Evolutionary conservation across 257 asterid genomes (phyloP).

Genomic region (Solanum sejunctum): DNA sequence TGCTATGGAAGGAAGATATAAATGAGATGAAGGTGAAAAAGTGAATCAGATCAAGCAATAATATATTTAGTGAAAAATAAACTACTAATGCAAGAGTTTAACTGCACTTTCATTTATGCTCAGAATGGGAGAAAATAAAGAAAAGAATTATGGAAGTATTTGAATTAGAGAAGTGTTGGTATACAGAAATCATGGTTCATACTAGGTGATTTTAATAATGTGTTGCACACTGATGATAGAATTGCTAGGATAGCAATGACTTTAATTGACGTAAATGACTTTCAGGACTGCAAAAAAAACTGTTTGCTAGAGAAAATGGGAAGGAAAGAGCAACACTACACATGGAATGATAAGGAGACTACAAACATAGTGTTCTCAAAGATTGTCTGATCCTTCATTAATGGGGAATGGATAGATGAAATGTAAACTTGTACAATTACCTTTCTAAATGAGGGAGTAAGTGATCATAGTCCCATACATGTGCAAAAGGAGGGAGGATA

Average conservation of each 20-base stretch:
- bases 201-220: neutral
- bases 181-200: neutral
- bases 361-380: neutral
- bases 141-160: neutral
- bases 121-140: neutral
- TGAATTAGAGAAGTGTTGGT: neutral
- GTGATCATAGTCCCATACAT: neutral
- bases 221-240: neutral
- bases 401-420: neutral
- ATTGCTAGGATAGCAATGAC: neutral
- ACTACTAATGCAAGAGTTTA: neutral
- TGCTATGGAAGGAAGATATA: too few relatives aligned
- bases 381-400: neutral
- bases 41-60: too few relatives aligned
- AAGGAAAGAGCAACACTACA: neutral
- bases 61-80: too few relatives aligned
- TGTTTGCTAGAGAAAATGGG: neutral
- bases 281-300: neutral
- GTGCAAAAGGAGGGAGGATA: too few relatives aligned
- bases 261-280: neutral
- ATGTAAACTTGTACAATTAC: too few relatives aligned
- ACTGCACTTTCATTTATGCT: neutral
- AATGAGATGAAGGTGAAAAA: too few relatives aligned
- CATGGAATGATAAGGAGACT: neutral
- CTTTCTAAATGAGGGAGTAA: neutral